Conservation (phyloP, 2,329 filamentous ascomycete species). For the Ceratocystis destructans region DNA sequence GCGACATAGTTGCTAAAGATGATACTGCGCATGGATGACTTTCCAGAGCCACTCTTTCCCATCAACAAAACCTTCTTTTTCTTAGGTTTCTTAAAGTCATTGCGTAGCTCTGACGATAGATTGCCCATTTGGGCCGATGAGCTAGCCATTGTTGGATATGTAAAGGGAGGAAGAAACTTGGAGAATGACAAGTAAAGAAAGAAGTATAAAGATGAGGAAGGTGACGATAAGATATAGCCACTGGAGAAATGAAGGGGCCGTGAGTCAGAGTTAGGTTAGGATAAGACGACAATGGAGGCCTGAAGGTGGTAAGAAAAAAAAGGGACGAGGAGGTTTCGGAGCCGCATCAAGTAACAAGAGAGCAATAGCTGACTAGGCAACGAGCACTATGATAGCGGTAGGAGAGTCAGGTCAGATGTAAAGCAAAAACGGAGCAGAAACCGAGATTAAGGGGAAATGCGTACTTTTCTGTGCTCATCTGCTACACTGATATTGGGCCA, state of each 20-base stretch:
- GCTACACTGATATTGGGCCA: too few relatives aligned
- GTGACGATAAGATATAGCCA: background rate
- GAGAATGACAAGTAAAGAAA: background rate
- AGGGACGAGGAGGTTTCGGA: too few relatives aligned
- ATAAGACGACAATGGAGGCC: too few relatives aligned
- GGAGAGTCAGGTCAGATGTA: too few relatives aligned
- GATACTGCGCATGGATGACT: slow-evolving; percentile 96
- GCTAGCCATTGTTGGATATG: background rate
- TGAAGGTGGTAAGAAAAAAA: too few relatives aligned
- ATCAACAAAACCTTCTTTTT: slow-evolving; percentile 80
- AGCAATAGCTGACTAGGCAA: too few relatives aligned
- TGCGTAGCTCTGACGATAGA: slow-evolving; percentile 21
- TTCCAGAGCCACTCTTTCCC: slow-evolving; percentile 95
- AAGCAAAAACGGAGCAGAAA: too few relatives aligned
- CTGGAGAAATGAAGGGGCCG: background rate
- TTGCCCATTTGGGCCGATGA: slow-evolving; percentile 15
- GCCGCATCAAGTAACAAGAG: too few relatives aligned
- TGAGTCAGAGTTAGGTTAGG: too few relatives aligned
- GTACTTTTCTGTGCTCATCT: too few relatives aligned
- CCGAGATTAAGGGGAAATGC: too few relatives aligned
- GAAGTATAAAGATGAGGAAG: background rate
- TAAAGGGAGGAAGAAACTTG: background rate
- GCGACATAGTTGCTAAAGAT: slow-evolving; percentile 99
- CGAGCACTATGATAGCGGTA: too few relatives aligned
- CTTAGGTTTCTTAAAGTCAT: slow-evolving; percentile 53